Base-by-base conservation (phyloP, 176 grass and related monocot species). In the Aegilops tauschii region DNA sequence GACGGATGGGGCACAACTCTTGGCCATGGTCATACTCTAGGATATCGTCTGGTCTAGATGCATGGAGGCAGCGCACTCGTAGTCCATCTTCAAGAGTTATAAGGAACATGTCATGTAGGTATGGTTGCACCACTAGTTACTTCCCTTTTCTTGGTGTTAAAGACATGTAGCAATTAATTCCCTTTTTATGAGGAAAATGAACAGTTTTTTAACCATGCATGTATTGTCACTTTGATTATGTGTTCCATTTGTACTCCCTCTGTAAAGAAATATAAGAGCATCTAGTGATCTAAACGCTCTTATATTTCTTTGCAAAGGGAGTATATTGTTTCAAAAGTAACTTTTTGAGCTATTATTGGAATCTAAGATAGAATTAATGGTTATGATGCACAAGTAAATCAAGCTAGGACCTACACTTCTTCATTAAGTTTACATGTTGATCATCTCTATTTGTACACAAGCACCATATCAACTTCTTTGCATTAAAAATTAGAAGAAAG, bases 11-110 rank as follows among this genome's bases (percentile, higher is more conserved):
- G 77, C 79, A 61, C 79, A 31, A 9, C 77, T 73, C 27, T 65
- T 78, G 47, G 40, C 73, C 69, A 76, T 61, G 80, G 71, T 84
- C 85, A 84, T 81, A 82, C 77, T 91, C 91, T 62, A 85, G 86
- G 71, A 77, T 76, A 45, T 84, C 88, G 17, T 91, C 93, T 84
- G 78, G 76, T 89, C 65, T 68, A 74, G 84, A 90, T 93, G 63
- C 39, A 23, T 90, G 88, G 88, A 95, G 78, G 88, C 83, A 65
- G 54, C 82, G 8, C 8, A 92, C 80, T 90, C 74, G 54, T 39
- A 92, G 88, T 79, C 44, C 85, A 88, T 92, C 91, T 87, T 84
- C 91, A 69, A 93, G 78, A 87, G 93, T 73, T 47, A 3, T 47
- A 83, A 85, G 88, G 91, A 86, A 69, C 50, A 93, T 81, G 89